Base-by-base conservation (phyloP, 805 yeast species). In the Candida gorgasii region DNA sequence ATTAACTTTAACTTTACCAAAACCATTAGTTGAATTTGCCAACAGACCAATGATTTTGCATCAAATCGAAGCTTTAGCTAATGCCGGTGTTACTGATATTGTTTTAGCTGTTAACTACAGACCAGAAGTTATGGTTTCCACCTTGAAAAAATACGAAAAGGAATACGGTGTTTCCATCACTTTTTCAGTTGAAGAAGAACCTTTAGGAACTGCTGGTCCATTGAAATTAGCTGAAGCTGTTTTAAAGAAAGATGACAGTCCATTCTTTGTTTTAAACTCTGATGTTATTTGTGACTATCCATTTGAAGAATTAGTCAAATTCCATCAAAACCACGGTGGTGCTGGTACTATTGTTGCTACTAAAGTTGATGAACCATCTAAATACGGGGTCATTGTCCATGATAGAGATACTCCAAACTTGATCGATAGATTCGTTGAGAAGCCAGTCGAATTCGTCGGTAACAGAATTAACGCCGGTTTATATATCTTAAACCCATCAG, bases 401-500 rank as follows among this genome's bases (percentile, higher is more conserved):
- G 97, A 93, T 77, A 84, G 90, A 75, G 86, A 88, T 67, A 86
- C 88, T 58, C 89, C 96, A 63, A 86, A 92, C 76, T 82, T 89
- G 76, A 93, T 93, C 57, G 99, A 93, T 75, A 82, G 99, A 71
- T 93, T 93, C 65, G 99, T 93, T 56, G 99, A 93, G 79, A 93
- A 93, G 80, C 99, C 99, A 52, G 96, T 89, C 51, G 97, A 93
- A 74, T 93, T 93, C 59, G 99, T 93, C 52, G 99, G 99, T 75
- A 93, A 93, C 86, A 89, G 99, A 80, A 93, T 93, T 67, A 93
- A 93, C 66, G 99, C 99, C 49, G 99, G 99, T 80, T 80, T 93
- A 70, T 93, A 93, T 79, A 90, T 93, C 63, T 78, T 93, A 67
- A 93, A 92, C 86, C 99, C 99, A 57, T 82, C 87, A 53, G 99